Evolutionary conservation across 2,329 filamentous ascomycete genomes (phyloP).

Genomic region (Beauveria sp.): DNA sequence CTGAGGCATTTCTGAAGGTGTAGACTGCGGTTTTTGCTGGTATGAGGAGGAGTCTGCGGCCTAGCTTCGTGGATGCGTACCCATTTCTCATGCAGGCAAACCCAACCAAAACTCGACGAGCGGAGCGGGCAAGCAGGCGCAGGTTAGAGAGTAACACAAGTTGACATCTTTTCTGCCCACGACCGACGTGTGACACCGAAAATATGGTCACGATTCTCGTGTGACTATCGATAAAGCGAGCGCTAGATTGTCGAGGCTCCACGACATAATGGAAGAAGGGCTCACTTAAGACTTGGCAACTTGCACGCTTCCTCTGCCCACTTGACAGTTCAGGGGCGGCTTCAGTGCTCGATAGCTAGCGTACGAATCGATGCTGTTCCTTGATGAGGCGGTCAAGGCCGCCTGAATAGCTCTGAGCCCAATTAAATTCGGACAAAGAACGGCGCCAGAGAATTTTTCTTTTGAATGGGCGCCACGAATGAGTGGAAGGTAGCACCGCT

Average conservation of each 20-base stretch:
- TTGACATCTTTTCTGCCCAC: not conserved
- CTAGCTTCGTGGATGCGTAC: not conserved
- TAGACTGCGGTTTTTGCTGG: not conserved
- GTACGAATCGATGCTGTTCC: not conserved
- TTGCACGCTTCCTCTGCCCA: too few relatives aligned
- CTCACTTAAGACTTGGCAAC: not conserved
- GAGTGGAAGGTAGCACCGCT: not conserved
- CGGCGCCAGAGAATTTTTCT: not conserved
- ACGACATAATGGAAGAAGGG: not conserved
- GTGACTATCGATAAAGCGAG: not conserved
- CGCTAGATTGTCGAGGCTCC: not conserved
- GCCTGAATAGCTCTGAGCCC: not conserved
- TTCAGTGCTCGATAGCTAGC: not conserved
- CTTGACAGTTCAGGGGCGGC: not conserved
- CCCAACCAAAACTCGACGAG: not conserved
- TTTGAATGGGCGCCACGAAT: not conserved
- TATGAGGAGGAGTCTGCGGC: not conserved
- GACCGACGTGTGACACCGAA: not conserved
- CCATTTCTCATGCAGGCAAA: slow-evolving; percentile 9
- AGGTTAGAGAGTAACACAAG: not conserved
- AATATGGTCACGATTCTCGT: not conserved
- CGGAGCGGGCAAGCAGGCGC: not conserved
- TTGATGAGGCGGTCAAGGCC: slow-evolving; percentile 6
- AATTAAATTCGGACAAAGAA: not conserved
- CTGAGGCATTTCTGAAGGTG: slow-evolving; percentile 25